Conservation (phyloP, 305 asterid genomes). For the Nicotiana rustica region DNA sequence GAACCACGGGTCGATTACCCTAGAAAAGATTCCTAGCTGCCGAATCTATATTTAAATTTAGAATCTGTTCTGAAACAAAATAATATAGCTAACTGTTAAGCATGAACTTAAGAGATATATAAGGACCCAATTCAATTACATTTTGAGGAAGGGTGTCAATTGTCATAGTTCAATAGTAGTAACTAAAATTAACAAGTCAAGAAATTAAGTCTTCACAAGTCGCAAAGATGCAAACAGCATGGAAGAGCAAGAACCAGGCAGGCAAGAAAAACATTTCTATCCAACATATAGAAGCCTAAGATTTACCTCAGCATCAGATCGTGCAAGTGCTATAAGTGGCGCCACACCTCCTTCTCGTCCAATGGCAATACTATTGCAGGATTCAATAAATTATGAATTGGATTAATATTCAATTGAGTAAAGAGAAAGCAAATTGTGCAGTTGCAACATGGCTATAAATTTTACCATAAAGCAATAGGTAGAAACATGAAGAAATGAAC, state of each 20-base stretch:
- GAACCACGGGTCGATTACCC: constrained; percentile 10
- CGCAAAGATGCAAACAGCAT: constrained; percentile 13
- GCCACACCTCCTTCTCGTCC: constrained; percentile 94
- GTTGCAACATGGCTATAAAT: constrained; percentile 13
- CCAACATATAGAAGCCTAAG: constrained; percentile 17
- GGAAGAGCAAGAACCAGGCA: constrained; percentile 9
- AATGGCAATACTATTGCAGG: constrained; percentile 77
- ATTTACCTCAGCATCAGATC: constrained; percentile 74
- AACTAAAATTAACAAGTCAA: constrained; percentile 8
- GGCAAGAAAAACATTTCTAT: constrained; percentile 6
- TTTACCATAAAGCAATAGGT: neutral
- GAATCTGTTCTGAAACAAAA: neutral
- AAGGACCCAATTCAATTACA: constrained; percentile 18
- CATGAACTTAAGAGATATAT: neutral
- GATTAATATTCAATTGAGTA: constrained; percentile 10
- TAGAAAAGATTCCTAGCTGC: neutral
- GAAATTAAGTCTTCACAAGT: constrained; percentile 19
- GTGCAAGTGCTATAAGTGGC: constrained; percentile 83
- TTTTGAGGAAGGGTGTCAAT: neutral
- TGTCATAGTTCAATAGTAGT: neutral
- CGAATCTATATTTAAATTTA: constrained; percentile 18
- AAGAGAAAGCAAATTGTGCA: constrained; percentile 11
- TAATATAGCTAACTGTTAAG: constrained; percentile 4
- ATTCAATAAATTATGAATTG: constrained; percentile 32
- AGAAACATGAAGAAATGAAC: constrained; percentile 15